Conservation (phyloP, 164 flowering plant genomes). For the Sedum album region DNA sequence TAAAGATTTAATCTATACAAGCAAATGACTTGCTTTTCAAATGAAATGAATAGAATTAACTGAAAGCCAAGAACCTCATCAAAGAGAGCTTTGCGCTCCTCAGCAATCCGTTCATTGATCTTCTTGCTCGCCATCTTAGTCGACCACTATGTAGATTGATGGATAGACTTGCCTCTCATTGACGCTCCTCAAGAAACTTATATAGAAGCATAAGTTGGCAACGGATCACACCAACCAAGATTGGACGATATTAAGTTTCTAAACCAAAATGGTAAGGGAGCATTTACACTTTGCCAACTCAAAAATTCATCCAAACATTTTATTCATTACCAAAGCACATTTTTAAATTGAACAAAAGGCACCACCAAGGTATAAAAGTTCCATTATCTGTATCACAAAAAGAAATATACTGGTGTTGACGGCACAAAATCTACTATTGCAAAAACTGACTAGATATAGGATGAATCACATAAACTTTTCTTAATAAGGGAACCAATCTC, state of each 20-base stretch:
- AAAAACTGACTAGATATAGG: background rate
- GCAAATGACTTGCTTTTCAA: background rate
- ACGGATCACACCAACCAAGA: background rate
- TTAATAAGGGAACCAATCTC: background rate
- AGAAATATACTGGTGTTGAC: background rate
- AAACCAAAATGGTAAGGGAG: background rate
- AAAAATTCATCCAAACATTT: background rate
- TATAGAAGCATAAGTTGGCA: background rate
- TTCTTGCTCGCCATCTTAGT: background rate
- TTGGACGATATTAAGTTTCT: background rate
- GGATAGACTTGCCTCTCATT: background rate
- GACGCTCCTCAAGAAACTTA: background rate
- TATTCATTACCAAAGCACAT: background rate
- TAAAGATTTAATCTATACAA: background rate
- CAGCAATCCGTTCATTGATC: background rate
- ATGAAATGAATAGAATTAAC: background rate
- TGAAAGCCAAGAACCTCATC: conserved; percentile 2
- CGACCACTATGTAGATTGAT: background rate
- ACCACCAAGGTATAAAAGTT: background rate
- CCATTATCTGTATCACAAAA: background rate
- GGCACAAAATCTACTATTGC: background rate
- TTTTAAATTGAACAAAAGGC: background rate
- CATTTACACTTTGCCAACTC: background rate
- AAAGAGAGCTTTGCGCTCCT: background rate
- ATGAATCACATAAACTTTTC: background rate